Conservation (phyloP, 169 alveolate species). For the Eimeria falciformis region DNA sequence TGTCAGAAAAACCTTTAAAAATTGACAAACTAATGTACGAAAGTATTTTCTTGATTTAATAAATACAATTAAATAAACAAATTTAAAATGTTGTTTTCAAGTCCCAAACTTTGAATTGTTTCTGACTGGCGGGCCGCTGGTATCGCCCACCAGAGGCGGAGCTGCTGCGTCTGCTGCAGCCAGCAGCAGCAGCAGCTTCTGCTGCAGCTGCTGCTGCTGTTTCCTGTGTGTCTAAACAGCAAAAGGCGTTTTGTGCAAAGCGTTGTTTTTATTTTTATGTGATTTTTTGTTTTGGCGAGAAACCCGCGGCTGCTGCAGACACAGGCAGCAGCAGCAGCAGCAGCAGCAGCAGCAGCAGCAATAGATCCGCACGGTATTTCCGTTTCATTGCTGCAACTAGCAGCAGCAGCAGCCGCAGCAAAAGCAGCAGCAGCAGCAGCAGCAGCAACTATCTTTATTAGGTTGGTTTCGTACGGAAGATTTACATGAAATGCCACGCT, state of each 20-base stretch:
- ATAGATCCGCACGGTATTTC: not conserved
- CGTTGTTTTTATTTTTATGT: not conserved
- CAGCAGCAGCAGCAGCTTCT: constrained; percentile 25
- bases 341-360: constrained; percentile 36
- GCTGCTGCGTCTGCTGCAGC: constrained; percentile 31
- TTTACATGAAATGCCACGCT: not conserved
- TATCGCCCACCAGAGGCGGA: too few relatives aligned
- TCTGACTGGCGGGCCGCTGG: too few relatives aligned
- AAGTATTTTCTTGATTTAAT: too few relatives aligned
- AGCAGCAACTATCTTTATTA: not conserved
- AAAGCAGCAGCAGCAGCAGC: not conserved
- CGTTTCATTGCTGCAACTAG: not conserved
- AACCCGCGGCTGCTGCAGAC: constrained; percentile 46
- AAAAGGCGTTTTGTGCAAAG: not conserved
- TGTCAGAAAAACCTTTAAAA: too few relatives aligned
- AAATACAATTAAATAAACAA: too few relatives aligned
- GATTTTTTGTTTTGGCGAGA: constrained; percentile 9
- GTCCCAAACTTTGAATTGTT: too few relatives aligned
- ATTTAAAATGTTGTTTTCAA: too few relatives aligned
- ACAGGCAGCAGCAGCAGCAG: not conserved
- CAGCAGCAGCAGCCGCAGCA: not conserved
- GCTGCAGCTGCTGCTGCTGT: constrained; percentile 31
- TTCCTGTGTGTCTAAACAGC: too few relatives aligned
- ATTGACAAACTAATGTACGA: too few relatives aligned
- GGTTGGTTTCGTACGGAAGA: not conserved